Conservation (phyloP, 2,329 filamentous ascomycete genomes). For the Penicillium janthinellum region DNA sequence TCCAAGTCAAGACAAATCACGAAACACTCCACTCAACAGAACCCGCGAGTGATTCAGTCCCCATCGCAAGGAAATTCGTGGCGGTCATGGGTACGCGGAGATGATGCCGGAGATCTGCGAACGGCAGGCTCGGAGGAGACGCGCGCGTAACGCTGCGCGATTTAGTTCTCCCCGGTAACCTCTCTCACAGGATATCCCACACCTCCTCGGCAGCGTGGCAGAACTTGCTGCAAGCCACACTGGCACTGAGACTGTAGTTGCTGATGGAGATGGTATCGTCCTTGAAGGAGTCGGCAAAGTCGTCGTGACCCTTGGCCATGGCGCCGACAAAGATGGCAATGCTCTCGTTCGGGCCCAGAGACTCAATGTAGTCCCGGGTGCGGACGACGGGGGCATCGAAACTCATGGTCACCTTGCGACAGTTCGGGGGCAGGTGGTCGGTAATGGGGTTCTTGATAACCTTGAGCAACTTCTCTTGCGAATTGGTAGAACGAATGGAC, state of each 20-base stretch:
- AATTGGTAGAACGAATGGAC: constrained; percentile 94
- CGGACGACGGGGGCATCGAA: constrained; percentile 88
- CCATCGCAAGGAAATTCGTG: constrained; percentile 24
- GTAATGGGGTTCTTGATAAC: constrained; percentile 99
- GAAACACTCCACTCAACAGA: constrained; percentile 3
- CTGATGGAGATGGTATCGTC: constrained; percentile 98
- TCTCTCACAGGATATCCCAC: constrained; percentile 81
- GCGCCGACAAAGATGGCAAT: constrained; percentile 97
- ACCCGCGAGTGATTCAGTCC: constrained; percentile 6
- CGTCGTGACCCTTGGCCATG: constrained; percentile 96
- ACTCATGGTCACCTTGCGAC: constrained; percentile 94
- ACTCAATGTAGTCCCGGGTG: constrained; percentile 84
- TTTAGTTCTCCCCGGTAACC: not conserved
- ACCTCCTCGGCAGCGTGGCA: constrained; percentile 96
- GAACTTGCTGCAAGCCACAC: constrained; percentile 99
- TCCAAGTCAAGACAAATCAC: constrained; percentile 2
- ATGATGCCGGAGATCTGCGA: constrained; percentile 8
- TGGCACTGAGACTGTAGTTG: constrained; percentile 95
- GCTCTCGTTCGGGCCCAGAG: constrained; percentile 79
- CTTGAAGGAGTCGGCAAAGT: constrained; percentile 91
- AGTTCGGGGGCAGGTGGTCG: constrained; percentile 93
- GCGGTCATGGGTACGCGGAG: constrained; percentile 16
- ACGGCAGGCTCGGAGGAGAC: constrained; percentile 12
- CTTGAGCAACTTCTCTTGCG: constrained; percentile 94
- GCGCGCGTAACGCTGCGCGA: constrained; percentile 17